Evolutionary conservation across 441 rosid genomes (phyloP).

Genomic region (Manihot esculenta): DNA sequence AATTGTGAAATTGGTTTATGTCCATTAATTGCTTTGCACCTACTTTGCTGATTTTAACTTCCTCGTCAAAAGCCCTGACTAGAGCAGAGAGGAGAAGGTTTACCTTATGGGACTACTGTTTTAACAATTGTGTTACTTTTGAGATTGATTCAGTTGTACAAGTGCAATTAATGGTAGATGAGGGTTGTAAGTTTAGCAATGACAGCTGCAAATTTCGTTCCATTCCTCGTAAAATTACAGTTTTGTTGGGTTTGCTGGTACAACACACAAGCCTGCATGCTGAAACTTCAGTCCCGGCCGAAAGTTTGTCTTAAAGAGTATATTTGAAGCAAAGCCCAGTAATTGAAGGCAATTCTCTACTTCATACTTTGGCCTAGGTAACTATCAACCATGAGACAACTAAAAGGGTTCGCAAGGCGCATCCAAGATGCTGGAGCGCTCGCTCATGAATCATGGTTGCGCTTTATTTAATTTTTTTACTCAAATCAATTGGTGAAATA

Average conservation of each 20-base stretch:
- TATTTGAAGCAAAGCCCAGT: background rate
- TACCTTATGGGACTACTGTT: too few species aligned
- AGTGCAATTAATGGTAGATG: too few species aligned
- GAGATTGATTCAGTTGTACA: too few species aligned
- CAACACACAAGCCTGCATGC: background rate
- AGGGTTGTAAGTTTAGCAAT: too few species aligned
- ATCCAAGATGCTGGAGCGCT: background rate
- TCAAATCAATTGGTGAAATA: background rate
- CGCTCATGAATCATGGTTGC: background rate
- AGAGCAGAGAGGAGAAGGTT: too few species aligned
- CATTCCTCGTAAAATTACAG: too few species aligned
- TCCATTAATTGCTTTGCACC: too few species aligned
- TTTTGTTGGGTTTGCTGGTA: background rate
- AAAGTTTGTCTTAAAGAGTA: background rate
- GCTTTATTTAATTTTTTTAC: background rate
- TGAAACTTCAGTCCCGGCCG: constrained; percentile 1
- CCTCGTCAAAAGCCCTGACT: too few species aligned
- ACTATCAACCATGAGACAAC: background rate
- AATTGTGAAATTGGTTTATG: too few species aligned
- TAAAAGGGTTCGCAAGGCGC: background rate
- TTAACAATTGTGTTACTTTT: too few species aligned
- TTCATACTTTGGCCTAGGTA: background rate
- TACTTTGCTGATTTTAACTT: too few species aligned
- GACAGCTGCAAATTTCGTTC: background rate
- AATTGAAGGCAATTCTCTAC: background rate